Conservation (phyloP, 2,329 filamentous ascomycete genomes). For the Pochonia chlamydosporia region DNA sequence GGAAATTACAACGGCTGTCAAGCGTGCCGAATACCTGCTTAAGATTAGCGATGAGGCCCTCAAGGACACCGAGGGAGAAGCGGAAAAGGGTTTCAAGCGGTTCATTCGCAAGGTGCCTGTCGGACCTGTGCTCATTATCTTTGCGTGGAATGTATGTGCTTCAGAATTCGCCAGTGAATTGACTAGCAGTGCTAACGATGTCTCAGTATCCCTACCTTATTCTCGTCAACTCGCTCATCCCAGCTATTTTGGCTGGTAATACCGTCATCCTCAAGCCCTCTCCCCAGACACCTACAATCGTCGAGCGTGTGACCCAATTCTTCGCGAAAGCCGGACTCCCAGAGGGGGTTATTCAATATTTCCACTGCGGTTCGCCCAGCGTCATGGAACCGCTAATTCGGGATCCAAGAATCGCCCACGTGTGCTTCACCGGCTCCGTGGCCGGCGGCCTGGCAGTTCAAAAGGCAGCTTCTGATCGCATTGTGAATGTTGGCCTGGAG, state of each 20-base stretch:
- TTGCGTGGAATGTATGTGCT: conserved; percentile 84
- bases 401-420: conserved; percentile 67
- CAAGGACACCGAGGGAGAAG: conserved; percentile 73
- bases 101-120: conserved; percentile 86
- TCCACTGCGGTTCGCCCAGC: conserved; percentile 77
- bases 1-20: conserved; percentile 80
- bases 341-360: conserved; percentile 79
- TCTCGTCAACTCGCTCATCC: conserved; percentile 85
- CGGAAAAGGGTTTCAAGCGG: conserved; percentile 82
- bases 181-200: conserved; percentile 4
- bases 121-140: conserved; percentile 82
- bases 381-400: conserved; percentile 75
- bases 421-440: conserved; percentile 94
- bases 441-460: conserved; percentile 82
- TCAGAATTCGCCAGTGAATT: neutral
- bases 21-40: conserved; percentile 78
- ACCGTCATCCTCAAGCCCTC: conserved; percentile 91
- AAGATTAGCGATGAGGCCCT: conserved; percentile 76
- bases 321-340: conserved; percentile 80
- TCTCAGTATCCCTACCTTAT: conserved; percentile 87
- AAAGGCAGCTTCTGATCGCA: conserved; percentile 73
- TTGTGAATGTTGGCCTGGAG: conserved; percentile 83
- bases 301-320: conserved; percentile 71
- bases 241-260: conserved; percentile 86
- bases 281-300: conserved; percentile 89